Conservation (phyloP, 169 alveolate genomes). For the Cryptosporidium sp. region DNA sequence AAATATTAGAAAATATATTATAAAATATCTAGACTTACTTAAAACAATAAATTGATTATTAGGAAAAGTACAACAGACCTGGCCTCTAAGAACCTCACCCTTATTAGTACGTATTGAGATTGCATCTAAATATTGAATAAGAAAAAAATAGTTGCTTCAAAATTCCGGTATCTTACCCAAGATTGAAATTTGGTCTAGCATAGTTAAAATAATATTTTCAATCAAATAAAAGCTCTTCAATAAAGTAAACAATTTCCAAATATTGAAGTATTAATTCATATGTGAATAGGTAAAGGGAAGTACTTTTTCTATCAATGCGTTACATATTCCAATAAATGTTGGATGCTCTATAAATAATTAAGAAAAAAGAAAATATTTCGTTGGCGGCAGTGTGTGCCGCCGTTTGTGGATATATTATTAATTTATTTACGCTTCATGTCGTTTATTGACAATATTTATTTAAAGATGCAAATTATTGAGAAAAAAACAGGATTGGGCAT, state of each 20-base stretch:
- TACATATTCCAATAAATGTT: not conserved
- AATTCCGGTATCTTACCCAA: conserved; percentile 10
- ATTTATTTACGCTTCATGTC: conserved; percentile 72
- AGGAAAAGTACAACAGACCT: conserved; percentile 65
- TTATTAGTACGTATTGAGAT: conserved; percentile 36
- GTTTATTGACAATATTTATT: conserved; percentile 43
- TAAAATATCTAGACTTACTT: conserved; percentile 41
- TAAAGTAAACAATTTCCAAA: not conserved
- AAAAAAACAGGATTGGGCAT: not conserved
- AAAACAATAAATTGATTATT: conserved; percentile 41
- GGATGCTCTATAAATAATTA: not conserved
- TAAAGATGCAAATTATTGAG: conserved; percentile 13
- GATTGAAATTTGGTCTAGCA: conserved; percentile 8
- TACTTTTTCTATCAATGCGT: not conserved
- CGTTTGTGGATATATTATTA: conserved; percentile 38
- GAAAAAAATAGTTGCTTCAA: not conserved
- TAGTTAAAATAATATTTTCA: not conserved
- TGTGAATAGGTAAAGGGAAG: not conserved
- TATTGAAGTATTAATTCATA: not conserved
- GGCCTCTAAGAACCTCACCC: conserved; percentile 31
- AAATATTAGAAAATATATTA: not conserved
- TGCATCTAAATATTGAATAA: conserved; percentile 13
- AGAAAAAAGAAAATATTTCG: no score
- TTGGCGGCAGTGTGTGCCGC: conserved; percentile 32
- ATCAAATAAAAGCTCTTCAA: not conserved